These are phyloP conservation scores for Aspergillus oerlinghausenensis DNA, from an alignment of 2,329 filamentous ascomycete genomes.

Conservation along the genomic window DNA sequence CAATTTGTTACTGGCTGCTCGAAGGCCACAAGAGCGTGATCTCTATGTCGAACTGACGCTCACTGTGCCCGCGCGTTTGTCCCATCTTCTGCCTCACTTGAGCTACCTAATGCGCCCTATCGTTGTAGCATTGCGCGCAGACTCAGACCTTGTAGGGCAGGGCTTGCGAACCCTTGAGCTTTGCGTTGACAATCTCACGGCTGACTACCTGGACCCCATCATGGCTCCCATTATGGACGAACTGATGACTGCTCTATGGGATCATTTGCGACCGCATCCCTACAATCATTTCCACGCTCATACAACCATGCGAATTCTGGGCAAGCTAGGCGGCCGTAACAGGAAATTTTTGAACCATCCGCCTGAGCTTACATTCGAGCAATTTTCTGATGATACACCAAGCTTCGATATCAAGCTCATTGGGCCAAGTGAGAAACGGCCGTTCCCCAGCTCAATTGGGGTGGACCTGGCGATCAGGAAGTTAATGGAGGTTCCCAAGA, in stretches of 20 bases:
- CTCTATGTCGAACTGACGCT: conserved; percentile 95
- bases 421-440: conserved; percentile 80
- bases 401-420: conserved; percentile 87
- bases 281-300: conserved; percentile 98
- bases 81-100: conserved; percentile 89
- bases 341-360: conserved; percentile 91
- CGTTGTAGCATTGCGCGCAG: conserved; percentile 88
- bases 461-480: conserved; percentile 86
- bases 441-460: conserved; percentile 81
- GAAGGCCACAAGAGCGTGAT: conserved; percentile 86
- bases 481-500: conserved; percentile 72
- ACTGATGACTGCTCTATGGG: conserved; percentile 94
- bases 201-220: conserved; percentile 95
- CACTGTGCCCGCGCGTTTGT: conserved; percentile 89
- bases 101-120: conserved; percentile 96
- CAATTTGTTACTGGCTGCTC: conserved; percentile 82
- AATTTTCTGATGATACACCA: conserved; percentile 79
- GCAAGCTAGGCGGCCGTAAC: conserved; percentile 92
- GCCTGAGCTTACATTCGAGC: conserved; percentile 74
- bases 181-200: conserved; percentile 96
- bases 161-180: conserved; percentile 89
- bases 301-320: conserved; percentile 94
- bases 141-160: conserved; percentile 90
- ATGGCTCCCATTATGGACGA: conserved; percentile 99
- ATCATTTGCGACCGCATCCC: conserved; percentile 86